Evolutionary conservation across 2,329 filamentous ascomycete species (phyloP), one percentile per base, ranked within the genome.

Genomic region (Curvularia hawaiiensis): DNA sequence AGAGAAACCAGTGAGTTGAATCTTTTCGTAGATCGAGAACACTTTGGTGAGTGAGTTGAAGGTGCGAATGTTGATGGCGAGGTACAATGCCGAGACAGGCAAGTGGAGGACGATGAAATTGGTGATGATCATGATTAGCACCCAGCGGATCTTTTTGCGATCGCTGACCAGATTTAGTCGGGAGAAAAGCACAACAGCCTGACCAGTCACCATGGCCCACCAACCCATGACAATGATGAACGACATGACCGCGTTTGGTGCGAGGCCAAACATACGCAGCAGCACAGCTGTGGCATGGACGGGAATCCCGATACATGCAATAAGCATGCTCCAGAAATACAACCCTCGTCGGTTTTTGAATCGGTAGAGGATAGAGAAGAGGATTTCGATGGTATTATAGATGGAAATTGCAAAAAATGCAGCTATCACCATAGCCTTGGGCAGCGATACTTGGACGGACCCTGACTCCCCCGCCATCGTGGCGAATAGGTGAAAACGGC

Each of bases 181-280:
- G 2, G 84, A 87, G 73, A 84, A 88, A 0, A 88, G 75, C 1
- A 88, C 85, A n/a, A 87, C 59, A 1, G 80, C 80, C 65, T 86
- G 84, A 0, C 85, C 85, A 0, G 84, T 86, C 0, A 88, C 82
- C 83, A 88, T 86, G 8, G 40, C 40, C 40, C 40, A 41, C 40
- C 40, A 41, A 20, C 40, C 40, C 11, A 41, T 2, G 40, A 41
- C 40, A 24, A 41, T 41, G 4, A 41, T 41, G 40, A 16, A 26
- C 40, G 40, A 41, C 40, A 41, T 41, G 9, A 24, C 40, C 20
- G 40, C 40, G 40, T 41, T 41, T 3, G 40, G 40, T 41, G 40
- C 40, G 12, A 41, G 40, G 40, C 40, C 40, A 20, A 41, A 41
- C 40, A 41, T 41, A 12, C 40, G 40, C 18, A 41, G 40, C 40